These are phyloP conservation scores for Sarocladiaceae sp. DNA, from an alignment of 2,329 filamentous ascomycete species.

Conservation along the genomic window DNA sequence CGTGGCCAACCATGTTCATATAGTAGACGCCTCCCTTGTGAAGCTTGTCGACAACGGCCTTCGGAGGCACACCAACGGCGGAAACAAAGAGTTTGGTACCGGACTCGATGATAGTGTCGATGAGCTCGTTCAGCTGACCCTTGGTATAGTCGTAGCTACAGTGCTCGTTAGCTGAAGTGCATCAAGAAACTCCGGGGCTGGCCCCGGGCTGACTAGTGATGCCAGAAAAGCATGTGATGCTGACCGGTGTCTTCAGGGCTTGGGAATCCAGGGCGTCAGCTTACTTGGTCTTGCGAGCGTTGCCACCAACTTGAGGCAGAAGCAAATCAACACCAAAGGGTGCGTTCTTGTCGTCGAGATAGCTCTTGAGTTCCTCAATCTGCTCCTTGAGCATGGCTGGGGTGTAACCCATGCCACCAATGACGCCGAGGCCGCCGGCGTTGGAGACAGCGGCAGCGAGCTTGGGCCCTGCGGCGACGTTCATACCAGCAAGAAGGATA, in stretches of 20 bases:
- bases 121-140: slow-evolving; percentile 88
- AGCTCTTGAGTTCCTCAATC: slow-evolving; percentile 89
- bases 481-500: slow-evolving; percentile 95
- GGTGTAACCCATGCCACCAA: slow-evolving; percentile 92
- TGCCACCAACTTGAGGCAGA: slow-evolving; percentile 90
- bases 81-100: slow-evolving; percentile 93
- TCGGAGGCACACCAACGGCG: slow-evolving; percentile 90
- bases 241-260: slow-evolving; percentile 19
- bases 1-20: slow-evolving; percentile 99
- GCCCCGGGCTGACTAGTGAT: not conserved
- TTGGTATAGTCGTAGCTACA: slow-evolving; percentile 98
- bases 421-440: slow-evolving; percentile 92
- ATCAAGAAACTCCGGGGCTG: not conserved
- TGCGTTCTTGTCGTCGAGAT: slow-evolving; percentile 82
- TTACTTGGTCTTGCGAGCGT: slow-evolving; percentile 87
- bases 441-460: slow-evolving; percentile 96
- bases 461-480: slow-evolving; percentile 94
- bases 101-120: slow-evolving; percentile 89
- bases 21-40: slow-evolving; percentile 85
- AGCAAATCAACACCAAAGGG: slow-evolving; percentile 94
- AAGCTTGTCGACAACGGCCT: slow-evolving; percentile 81
- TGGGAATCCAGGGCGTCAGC: slow-evolving; percentile 16
- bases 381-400: slow-evolving; percentile 96
- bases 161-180: not conserved
- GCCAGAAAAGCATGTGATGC: slow-evolving; percentile 7